These are phyloP conservation scores for Petunia hybrid DNA, from an alignment of 305 asterid genomes.

Conservation along the genomic window DNA sequence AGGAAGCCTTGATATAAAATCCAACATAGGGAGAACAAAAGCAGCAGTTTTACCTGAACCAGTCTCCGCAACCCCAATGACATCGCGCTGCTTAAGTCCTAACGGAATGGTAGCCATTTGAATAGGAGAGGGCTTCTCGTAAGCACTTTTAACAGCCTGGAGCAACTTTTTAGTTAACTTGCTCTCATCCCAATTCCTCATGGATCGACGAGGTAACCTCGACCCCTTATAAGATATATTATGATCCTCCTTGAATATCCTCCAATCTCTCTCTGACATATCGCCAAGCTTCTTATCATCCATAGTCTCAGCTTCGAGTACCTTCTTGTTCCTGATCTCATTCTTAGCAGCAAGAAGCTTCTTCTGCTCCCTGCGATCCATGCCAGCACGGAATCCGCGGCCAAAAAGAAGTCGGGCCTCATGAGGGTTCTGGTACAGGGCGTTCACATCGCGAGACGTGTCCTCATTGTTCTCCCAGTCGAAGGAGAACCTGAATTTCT, in stretches of 20 bases:
- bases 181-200: conserved; percentile 83
- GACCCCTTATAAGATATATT: conserved; percentile 77
- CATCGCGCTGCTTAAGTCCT: conserved; percentile 78
- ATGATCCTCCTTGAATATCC: conserved; percentile 76
- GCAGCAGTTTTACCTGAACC: conserved; percentile 59
- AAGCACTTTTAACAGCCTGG: conserved; percentile 68
- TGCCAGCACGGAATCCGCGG: conserved; percentile 74
- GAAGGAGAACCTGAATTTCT: conserved; percentile 74
- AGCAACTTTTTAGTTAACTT: conserved; percentile 59
- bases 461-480: conserved; percentile 89
- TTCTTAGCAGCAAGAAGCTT: conserved; percentile 65
- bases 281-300: conserved; percentile 77
- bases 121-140: conserved; percentile 49
- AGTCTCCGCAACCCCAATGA: conserved; percentile 75
- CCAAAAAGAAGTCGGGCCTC: conserved; percentile 70
- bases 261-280: conserved; percentile 83
- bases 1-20: conserved; percentile 73
- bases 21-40: conserved; percentile 63
- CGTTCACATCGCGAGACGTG: conserved; percentile 74
- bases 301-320: conserved; percentile 59
- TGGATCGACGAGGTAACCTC: conserved; percentile 61
- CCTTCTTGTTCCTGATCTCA: conserved; percentile 66
- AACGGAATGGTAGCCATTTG: conserved; percentile 63
- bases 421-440: conserved; percentile 73
- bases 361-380: conserved; percentile 81